phyloP scores from a whole-genome alignment of 768 basidiomycete species.

The Kondoa malvinella region DNA sequence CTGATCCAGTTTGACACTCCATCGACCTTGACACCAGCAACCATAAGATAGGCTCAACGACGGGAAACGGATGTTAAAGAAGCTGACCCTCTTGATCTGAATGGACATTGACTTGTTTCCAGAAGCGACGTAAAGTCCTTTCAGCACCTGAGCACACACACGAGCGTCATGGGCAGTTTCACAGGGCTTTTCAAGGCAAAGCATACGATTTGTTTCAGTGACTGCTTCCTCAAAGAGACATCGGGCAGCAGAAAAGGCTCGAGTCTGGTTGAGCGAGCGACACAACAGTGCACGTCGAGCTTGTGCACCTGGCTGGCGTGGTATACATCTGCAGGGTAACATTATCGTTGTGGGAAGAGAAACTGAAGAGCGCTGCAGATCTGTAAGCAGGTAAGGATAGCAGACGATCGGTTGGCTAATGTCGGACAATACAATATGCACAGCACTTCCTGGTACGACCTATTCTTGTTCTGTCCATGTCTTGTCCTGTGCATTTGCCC shows the following conservation, averaged over 20 bases:
- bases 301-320: no score
- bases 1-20: constrained; percentile 24
- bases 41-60: background rate
- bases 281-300: no score
- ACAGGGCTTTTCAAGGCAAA: background rate
- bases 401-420: no score
- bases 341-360: no score
- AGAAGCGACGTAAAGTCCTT: constrained; percentile 71
- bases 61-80: background rate
- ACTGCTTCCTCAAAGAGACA: background rate
- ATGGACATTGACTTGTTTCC: constrained; percentile 76
- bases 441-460: no score
- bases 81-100: constrained; percentile 34
- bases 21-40: constrained; percentile 6
- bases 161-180: background rate
- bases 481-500: no score
- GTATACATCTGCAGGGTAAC: no score
- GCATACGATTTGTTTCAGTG: background rate
- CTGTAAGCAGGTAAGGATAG: no score
- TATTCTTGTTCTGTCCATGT: no score
- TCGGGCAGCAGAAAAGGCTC: background rate
- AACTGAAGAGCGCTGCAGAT: no score
- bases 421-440: no score
- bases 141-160: constrained; percentile 50
- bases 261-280: no score